A percentile compares a stretch with the other conserved stretches of the same genome.
Evolutionary conservation across 768 basidiomycete species (phyloP).

Genomic region (Agrocybe praecox): DNA sequence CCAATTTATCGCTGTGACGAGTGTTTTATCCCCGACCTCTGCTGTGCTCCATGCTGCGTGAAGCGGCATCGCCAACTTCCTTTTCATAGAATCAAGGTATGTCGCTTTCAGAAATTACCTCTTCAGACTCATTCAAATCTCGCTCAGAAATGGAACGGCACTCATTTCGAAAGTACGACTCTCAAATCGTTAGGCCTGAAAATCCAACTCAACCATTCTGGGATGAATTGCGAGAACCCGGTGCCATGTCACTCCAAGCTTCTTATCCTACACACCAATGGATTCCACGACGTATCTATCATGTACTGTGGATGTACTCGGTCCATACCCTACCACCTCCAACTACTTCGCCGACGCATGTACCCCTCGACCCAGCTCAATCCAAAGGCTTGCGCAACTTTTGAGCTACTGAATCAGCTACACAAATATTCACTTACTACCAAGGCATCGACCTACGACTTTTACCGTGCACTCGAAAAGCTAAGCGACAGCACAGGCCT

Average conservation of each 20-base stretch:
- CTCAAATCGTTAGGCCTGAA: conserved; percentile 1
- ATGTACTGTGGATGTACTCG: neutral
- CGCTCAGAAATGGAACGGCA: conserved; percentile 1
- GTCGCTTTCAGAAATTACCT: too few species aligned
- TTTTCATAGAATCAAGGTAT: conserved; percentile 2
- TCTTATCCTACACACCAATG: conserved; percentile 4
- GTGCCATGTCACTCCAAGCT: conserved; percentile 2
- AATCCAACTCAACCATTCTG: conserved; percentile 6
- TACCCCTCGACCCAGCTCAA: conserved; percentile 13
- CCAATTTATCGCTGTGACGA: neutral
- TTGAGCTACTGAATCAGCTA: conserved; percentile 2
- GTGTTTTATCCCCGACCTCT: neutral
- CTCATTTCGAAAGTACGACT: neutral
- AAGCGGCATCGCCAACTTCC: neutral
- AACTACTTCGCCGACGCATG: neutral
- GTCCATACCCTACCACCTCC: conserved; percentile 1
- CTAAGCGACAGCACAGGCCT: conserved; percentile 3
- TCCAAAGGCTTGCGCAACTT: conserved; percentile 8
- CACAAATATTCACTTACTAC: conserved; percentile 4
- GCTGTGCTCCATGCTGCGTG: neutral
- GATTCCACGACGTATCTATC: neutral
- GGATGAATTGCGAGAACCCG: neutral
- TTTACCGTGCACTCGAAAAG: conserved; percentile 9
- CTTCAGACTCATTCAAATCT: too few species aligned
- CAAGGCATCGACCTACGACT: conserved; percentile 9